A percentile compares a stretch with the other conserved stretches of the same genome.
phyloP scores from a whole-genome alignment of 2,329 filamentous ascomycete species.

The Chaetomiaceae sp. region DNA sequence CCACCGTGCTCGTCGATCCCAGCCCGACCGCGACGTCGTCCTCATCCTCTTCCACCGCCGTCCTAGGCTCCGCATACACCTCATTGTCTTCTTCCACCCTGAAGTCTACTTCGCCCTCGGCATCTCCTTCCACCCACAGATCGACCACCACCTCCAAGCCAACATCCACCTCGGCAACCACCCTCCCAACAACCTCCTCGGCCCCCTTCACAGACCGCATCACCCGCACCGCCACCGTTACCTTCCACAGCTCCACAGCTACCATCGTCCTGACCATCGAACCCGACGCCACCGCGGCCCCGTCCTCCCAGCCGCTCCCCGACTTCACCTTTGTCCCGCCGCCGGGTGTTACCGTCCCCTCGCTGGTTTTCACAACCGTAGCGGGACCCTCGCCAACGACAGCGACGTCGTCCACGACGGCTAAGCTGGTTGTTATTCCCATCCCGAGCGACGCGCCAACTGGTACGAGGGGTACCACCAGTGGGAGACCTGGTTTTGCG shows the following conservation, averaged over 20 bases:
- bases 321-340: not conserved
- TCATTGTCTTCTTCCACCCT: not conserved
- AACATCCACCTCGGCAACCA: not conserved
- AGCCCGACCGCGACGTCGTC: not conserved
- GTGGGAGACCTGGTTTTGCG: not conserved
- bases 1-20: constrained; percentile 16
- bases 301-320: not conserved
- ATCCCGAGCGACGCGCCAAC: constrained; percentile 4
- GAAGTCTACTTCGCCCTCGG: not conserved
- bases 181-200: not conserved
- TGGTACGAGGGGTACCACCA: no score
- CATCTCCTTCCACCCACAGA: not conserved
- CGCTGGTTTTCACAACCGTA: not conserved
- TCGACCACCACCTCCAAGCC: not conserved
- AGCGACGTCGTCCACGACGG: not conserved
- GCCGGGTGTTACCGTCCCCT: not conserved
- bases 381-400: not conserved
- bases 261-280: constrained; percentile 7
- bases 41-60: not conserved
- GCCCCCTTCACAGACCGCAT: not conserved
- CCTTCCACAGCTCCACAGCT: not conserved
- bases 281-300: not conserved
- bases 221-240: constrained; percentile 5
- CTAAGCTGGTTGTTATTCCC: constrained; percentile 15
- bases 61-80: not conserved